Percentiles rank a stretch among this genome's conserved stretches.
Conservation (phyloP, 2,329 filamentous ascomycete genomes). For the Cladobotryum mycophilum region DNA sequence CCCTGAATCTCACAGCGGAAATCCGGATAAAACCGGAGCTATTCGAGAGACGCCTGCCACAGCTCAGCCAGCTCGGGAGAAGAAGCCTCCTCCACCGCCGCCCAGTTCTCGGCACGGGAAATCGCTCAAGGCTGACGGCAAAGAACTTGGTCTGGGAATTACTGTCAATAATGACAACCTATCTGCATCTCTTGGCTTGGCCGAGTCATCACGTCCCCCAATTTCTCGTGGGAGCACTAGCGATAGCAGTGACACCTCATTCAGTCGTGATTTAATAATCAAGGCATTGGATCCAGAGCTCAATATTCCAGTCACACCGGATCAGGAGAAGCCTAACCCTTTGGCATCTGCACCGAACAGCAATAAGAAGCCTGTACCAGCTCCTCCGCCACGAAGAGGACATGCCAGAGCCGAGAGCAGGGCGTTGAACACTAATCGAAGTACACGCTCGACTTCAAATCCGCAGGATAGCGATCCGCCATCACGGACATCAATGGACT, state of each 20-base stretch:
- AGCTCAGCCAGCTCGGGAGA: slow-evolving; percentile 30
- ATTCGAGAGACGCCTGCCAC: neutral
- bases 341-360: slow-evolving; percentile 27
- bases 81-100: slow-evolving; percentile 66
- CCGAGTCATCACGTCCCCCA: neutral
- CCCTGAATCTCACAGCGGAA: too few relatives aligned
- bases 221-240: slow-evolving; percentile 35
- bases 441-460: slow-evolving; percentile 8
- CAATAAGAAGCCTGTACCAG: slow-evolving; percentile 40
- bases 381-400: slow-evolving; percentile 44
- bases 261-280: slow-evolving; percentile 48
- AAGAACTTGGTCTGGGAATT: neutral
- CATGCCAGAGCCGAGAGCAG: slow-evolving; percentile 43
- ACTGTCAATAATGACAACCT: slow-evolving; percentile 19
- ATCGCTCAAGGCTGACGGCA: slow-evolving; percentile 46
- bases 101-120: slow-evolving; percentile 72
- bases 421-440: slow-evolving; percentile 16
- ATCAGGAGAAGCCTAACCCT: slow-evolving; percentile 18
- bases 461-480: slow-evolving; percentile 32
- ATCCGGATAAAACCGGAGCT: too few relatives aligned
- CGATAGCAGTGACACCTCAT: slow-evolving; percentile 44
- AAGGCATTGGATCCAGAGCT: slow-evolving; percentile 33
- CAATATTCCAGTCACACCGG: slow-evolving; percentile 27
- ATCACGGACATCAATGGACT: slow-evolving; percentile 46
- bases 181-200: neutral